These are phyloP conservation scores for Teunomyces funiuensis DNA, from an alignment of 805 yeast species.

Conservation along the genomic window DNA sequence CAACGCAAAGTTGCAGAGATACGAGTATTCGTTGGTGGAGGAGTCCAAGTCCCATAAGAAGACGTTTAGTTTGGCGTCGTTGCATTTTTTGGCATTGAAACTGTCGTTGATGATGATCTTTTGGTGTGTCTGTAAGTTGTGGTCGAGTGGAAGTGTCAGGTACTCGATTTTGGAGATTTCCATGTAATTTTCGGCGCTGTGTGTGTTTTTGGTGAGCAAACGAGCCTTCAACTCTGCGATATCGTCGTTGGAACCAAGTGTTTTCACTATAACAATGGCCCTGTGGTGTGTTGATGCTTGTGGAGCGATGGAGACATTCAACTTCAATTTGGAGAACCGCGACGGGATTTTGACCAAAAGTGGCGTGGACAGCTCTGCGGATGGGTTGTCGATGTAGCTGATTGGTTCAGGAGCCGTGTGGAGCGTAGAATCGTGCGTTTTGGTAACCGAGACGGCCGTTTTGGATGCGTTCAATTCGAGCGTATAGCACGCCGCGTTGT, in stretches of 20 bases:
- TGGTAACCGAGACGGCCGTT: conserved; percentile 19
- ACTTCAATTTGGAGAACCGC: conserved; percentile 23
- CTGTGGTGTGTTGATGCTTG: conserved; percentile 9
- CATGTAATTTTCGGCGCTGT: conserved; percentile 1
- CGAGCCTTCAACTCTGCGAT: conserved; percentile 11
- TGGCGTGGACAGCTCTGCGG: conserved; percentile 20
- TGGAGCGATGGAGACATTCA: conserved; percentile 26
- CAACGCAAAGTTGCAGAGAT: conserved; percentile 24
- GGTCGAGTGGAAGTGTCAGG: conserved; percentile 26
- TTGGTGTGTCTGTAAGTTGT: conserved; percentile 16
- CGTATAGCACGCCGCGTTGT: conserved; percentile 21
- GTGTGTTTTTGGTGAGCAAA: conserved; percentile 10
- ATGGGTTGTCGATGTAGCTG: conserved; percentile 27
- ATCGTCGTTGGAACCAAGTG: conserved; percentile 17
- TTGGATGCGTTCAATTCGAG: conserved; percentile 20
- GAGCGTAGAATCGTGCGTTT: conserved; percentile 16
- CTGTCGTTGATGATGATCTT: conserved; percentile 29
- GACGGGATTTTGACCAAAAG: conserved; percentile 30
- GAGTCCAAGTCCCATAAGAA: conserved; percentile 27
- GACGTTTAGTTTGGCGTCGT: conserved; percentile 19
- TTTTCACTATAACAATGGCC: conserved; percentile 34
- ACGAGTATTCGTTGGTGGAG: conserved; percentile 12
- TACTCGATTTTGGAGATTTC: conserved; percentile 33
- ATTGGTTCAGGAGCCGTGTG: conserved; percentile 15
- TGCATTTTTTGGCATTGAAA: conserved; percentile 15